phyloP scores from a whole-genome alignment of 2,329 filamentous ascomycete genomes.

The Fusarium nelsonii region DNA sequence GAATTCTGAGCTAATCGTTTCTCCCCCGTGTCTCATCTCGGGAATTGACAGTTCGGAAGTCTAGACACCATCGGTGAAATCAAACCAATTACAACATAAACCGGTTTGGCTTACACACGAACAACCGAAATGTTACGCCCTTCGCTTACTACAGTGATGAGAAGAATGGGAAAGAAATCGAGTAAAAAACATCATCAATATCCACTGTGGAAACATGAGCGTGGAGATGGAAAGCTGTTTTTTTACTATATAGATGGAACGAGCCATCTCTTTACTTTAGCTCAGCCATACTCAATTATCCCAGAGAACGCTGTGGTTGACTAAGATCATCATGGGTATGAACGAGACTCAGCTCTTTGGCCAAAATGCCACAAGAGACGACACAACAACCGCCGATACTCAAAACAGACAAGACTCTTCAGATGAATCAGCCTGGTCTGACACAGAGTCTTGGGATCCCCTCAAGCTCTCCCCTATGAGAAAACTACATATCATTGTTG shows the following conservation, averaged over 20 bases:
- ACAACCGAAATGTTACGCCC: slow-evolving; percentile 18
- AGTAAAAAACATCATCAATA: slow-evolving; percentile 7
- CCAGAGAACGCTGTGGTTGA: not conserved
- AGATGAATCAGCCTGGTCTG: slow-evolving; percentile 38
- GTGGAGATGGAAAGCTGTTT: slow-evolving; percentile 13
- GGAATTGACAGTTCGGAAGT: not conserved
- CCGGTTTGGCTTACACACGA: slow-evolving; percentile 9
- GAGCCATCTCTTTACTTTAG: not conserved
- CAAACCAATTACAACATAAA: slow-evolving; percentile 24
- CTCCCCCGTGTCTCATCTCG: slow-evolving; percentile 1
- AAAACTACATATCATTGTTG: slow-evolving; percentile 53
- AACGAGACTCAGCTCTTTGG: slow-evolving; percentile 20
- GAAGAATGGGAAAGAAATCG: not conserved
- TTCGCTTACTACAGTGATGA: slow-evolving; percentile 11
- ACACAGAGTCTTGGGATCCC: slow-evolving; percentile 44
- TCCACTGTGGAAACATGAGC: slow-evolving; percentile 27
- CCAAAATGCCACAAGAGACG: slow-evolving; percentile 17
- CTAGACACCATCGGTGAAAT: slow-evolving; percentile 19
- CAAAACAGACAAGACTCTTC: slow-evolving; percentile 33
- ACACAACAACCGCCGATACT: slow-evolving; percentile 1
- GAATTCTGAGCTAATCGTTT: not conserved
- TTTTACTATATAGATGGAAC: slow-evolving; percentile 8
- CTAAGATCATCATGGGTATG: slow-evolving; percentile 14
- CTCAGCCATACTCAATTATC: not conserved
- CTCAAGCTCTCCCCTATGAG: slow-evolving; percentile 50